Conservation (phyloP, 805 yeast species). For the Henningerozyma blattae region DNA sequence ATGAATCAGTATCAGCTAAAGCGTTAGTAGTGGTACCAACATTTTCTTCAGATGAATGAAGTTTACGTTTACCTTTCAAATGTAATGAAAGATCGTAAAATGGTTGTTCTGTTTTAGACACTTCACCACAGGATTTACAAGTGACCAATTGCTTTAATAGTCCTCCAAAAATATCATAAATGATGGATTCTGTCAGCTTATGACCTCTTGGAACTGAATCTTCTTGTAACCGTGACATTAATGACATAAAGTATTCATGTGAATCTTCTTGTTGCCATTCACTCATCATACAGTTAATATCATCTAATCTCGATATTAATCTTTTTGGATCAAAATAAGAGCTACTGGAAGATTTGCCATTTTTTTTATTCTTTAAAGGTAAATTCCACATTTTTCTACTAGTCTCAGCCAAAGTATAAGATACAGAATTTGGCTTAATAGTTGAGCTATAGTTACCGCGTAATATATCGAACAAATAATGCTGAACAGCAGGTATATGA, state of each 20-base stretch:
- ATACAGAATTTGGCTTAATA: slow-evolving; percentile 46
- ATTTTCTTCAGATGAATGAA: too few species aligned
- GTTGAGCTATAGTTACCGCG: slow-evolving; percentile 37
- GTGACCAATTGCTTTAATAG: slow-evolving; percentile 71
- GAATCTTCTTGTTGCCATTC: slow-evolving; percentile 98
- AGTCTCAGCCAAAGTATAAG: slow-evolving; percentile 56
- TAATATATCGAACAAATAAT: slow-evolving; percentile 60
- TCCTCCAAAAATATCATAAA: slow-evolving; percentile 94
- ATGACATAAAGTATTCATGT: slow-evolving; percentile 92
- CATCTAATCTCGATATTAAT: slow-evolving; percentile 58
- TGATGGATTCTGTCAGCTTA: slow-evolving; percentile 66
- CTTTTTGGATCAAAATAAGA: slow-evolving; percentile 63
- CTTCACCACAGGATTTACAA: slow-evolving; percentile 71
- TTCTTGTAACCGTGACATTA: slow-evolving; percentile 79
- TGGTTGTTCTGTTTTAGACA: slow-evolving; percentile 82
- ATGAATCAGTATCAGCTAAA: slow-evolving; percentile 1
- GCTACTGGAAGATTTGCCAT: slow-evolving; percentile 12
- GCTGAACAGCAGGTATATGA: slow-evolving; percentile 84
- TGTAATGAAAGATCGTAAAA: slow-evolving; percentile 86
- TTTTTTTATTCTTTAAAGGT: slow-evolving; percentile 21
- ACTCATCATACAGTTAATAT: slow-evolving; percentile 91
- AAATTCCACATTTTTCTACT: slow-evolving; percentile 59
- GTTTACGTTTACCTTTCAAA: slow-evolving; percentile 36
- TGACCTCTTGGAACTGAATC: slow-evolving; percentile 86
- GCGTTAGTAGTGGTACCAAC: too few species aligned